Percentiles rank a stretch among this genome's conserved stretches.
These are phyloP conservation scores for Cladosporium sp. DNA, from an alignment of 2,329 filamentous ascomycete genomes.

Conservation along the genomic window DNA sequence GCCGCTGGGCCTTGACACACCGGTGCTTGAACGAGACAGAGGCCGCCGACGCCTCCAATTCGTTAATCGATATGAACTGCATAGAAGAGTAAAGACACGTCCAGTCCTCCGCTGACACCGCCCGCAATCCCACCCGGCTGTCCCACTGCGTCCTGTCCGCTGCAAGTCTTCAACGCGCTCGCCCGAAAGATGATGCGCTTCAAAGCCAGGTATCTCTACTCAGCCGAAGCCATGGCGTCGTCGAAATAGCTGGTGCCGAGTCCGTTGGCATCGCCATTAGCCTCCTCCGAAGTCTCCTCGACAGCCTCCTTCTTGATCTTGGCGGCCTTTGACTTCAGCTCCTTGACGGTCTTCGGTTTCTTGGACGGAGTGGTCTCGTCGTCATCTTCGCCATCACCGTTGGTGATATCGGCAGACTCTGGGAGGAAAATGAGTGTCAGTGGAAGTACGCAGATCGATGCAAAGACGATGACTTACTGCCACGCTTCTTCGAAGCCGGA, in stretches of 20 bases:
- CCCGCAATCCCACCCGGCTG: too few relatives aligned
- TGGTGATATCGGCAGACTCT: background rate
- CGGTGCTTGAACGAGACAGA: too few relatives aligned
- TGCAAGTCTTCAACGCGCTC: too few relatives aligned
- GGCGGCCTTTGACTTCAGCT: background rate
- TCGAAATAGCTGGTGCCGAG: conserved; percentile 1
- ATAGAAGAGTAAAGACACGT: too few relatives aligned
- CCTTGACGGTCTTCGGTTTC: conserved; percentile 15
- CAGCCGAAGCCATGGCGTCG: background rate
- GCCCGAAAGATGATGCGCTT: background rate
- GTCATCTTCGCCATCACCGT: conserved; percentile 15
- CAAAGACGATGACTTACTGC: conserved; percentile 2
- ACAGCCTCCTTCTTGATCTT: background rate
- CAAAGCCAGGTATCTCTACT: background rate
- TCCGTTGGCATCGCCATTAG: background rate
- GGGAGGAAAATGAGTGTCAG: background rate
- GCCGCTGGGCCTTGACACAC: too few relatives aligned
- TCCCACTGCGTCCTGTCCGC: too few relatives aligned
- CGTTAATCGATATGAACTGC: too few relatives aligned
- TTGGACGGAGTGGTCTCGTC: conserved; percentile 17
- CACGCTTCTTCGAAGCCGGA: conserved; percentile 5
- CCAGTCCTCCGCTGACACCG: too few relatives aligned
- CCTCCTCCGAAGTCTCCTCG: background rate
- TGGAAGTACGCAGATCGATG: background rate
- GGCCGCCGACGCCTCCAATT: too few relatives aligned